Base-by-base conservation (phyloP, 192 early-diverging fungal genomes). In the Backusella sp. region DNA sequence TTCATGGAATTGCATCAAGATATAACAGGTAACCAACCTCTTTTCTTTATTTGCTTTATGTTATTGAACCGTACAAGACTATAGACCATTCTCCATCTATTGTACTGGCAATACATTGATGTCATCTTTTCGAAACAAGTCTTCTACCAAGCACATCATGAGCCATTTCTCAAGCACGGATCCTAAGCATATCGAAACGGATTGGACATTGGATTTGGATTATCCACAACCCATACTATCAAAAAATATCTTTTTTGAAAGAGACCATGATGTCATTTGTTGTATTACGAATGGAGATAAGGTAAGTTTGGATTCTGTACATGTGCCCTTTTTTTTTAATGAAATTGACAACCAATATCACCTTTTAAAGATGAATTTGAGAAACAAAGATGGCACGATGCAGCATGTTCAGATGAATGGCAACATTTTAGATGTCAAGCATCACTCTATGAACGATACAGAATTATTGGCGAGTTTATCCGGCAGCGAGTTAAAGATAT, bases 61-160 rank as follows among this genome's bases (percentile, higher is more conserved):
- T 17, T 15, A 44, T 44, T 44, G 12, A 14, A 12, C 4, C 4
- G 17, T 8, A 15, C 5, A n/a, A 68, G 67, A 35, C 12, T 68
- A 68, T 39, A 35, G 21, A 68, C 32, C 34, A 9, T 68, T 68
- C 34, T 36, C 32, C 7, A 68, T 36, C 7, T n/a, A 34, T 36
- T 68, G 17, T 39, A 19, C 37, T 9, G 67, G 36, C 35, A 36
- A 68, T 9, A 36, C 35, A 35, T 19, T 68, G 17, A 14, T 68
- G 19, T 36, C 67, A 6, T 68, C 67, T n/a, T 36, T 68, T 36
- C 32, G 67, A 37, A 68, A 68, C 35, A 68, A 68, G 8, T n/a
- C 67, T n/a, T 68, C 67, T 8, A 68, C 67, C 7, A 34, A 36
- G 19, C 35, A 68, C 34, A 34, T 36, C n/a, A 21, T 35, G 9